Percentiles rank a stretch among this genome's conserved stretches.
These are phyloP conservation scores for Syncephalastrum monosporum DNA, from an alignment of 371 early-diverging fungal genomes.

Conservation along the genomic window DNA sequence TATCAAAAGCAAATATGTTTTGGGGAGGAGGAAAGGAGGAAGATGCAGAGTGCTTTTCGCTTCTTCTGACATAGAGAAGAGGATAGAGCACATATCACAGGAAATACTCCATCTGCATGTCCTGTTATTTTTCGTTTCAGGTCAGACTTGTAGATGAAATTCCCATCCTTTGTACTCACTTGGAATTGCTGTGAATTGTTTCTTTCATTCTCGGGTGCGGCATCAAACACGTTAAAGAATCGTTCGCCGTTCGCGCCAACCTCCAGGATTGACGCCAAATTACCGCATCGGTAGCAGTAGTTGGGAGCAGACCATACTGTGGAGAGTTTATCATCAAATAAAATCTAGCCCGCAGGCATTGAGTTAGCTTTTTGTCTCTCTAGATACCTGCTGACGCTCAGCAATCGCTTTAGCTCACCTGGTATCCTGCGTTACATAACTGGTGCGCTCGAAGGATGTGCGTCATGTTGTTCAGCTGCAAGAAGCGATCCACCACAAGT, in stretches of 20 bases:
- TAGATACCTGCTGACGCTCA: not conserved
- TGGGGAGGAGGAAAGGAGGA: too few species aligned
- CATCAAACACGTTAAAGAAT: constrained; percentile 89
- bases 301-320: constrained; percentile 92
- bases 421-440: constrained; percentile 95
- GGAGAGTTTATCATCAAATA: constrained; percentile 84
- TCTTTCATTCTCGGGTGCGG: constrained; percentile 81
- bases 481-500: constrained; percentile 82
- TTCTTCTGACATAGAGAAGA: too few species aligned
- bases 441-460: constrained; percentile 96
- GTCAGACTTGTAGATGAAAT: not conserved
- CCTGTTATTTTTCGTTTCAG: not conserved
- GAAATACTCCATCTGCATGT: constrained; percentile 21
- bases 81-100: constrained; percentile 3
- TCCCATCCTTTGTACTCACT: constrained; percentile 3
- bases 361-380: not conserved
- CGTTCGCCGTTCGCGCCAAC: constrained; percentile 78
- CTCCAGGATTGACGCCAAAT: constrained; percentile 92
- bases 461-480: constrained; percentile 80
- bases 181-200: constrained; percentile 16
- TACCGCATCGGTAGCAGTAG: constrained; percentile 97
- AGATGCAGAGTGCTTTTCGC: too few species aligned
- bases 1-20: not conserved
- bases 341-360: constrained; percentile 31
- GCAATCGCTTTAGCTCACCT: constrained; percentile 38